Percentiles rank a stretch among this genome's conserved stretches.
These are phyloP conservation scores for Fonsecaea nubica DNA, from an alignment of 2,329 filamentous ascomycete genomes.

Conservation along the genomic window DNA sequence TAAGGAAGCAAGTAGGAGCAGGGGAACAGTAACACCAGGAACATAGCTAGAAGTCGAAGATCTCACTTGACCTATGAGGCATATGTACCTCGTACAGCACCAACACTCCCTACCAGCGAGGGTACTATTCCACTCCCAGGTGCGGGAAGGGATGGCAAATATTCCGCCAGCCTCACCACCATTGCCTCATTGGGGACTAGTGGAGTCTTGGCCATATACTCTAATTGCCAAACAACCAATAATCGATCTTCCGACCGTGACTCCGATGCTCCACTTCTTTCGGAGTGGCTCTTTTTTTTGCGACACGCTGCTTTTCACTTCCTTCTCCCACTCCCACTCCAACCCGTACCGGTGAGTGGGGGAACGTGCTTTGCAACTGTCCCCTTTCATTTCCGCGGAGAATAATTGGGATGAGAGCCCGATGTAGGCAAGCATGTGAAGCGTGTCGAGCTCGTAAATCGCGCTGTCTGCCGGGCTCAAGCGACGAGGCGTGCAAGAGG, in stretches of 20 bases:
- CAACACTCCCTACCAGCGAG: no score
- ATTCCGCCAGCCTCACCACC: not conserved
- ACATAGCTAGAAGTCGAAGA: no score
- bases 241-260: slow-evolving; percentile 17
- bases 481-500: slow-evolving; percentile 24
- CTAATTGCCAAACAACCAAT: not conserved
- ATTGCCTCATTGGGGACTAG: not conserved
- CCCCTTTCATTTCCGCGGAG: no score
- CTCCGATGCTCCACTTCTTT: not conserved
- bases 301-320: not conserved
- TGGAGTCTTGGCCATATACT: not conserved
- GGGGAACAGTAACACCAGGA: no score
- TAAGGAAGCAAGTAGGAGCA: not conserved
- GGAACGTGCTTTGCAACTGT: no score
- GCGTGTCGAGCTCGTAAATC: slow-evolving; percentile 31
- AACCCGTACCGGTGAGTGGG: no score
- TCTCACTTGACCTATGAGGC: no score
- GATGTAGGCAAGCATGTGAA: slow-evolving; percentile 30
- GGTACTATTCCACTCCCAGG: not conserved
- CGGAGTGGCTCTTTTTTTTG: no score
- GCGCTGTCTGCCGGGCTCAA: slow-evolving; percentile 25
- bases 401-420: slow-evolving; percentile 17
- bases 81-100: no score
- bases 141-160: no score
- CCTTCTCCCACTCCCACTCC: not conserved